Conservation (phyloP, 192 early-diverging fungal species). For the Gorgonomyces haynaldii region DNA sequence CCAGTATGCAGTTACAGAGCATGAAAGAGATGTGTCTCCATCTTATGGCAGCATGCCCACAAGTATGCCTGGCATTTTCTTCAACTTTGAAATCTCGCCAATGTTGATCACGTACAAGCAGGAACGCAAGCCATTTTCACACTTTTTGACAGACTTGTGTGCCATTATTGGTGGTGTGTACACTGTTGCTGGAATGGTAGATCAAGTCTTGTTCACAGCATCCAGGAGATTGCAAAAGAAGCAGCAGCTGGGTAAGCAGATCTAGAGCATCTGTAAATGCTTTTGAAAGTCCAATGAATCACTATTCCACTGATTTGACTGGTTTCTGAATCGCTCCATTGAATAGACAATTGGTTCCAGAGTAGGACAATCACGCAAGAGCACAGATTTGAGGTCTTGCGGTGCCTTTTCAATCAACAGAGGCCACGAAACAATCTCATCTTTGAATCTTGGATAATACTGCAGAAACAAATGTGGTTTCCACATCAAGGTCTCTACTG, state of each 20-base stretch:
- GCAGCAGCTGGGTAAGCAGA: constrained; percentile 71
- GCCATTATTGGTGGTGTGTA: constrained; percentile 91
- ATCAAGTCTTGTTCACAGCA: constrained; percentile 76
- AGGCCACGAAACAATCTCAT: too few species aligned
- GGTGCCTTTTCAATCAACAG: too few species aligned
- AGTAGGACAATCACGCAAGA: too few species aligned
- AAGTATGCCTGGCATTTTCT: constrained; percentile 51
- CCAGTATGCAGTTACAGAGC: constrained; percentile 90
- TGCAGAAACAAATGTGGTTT: too few species aligned
- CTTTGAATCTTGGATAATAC: too few species aligned
- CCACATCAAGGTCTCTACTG: too few species aligned
- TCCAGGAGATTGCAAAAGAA: constrained; percentile 67
- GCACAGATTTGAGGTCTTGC: too few species aligned
- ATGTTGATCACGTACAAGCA: constrained; percentile 86
- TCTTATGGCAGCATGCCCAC: constrained; percentile 8
- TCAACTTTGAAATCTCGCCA: constrained; percentile 92
- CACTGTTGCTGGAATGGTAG: constrained; percentile 87
- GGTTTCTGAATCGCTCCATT: too few species aligned
- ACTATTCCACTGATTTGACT: too few species aligned
- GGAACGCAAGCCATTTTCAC: constrained; percentile 67
- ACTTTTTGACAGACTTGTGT: constrained; percentile 80
- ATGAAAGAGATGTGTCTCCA: constrained; percentile 47
- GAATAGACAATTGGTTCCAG: too few species aligned
- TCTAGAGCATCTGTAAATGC: too few species aligned
- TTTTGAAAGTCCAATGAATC: too few species aligned